Evolutionary conservation across 2,329 filamentous ascomycete genomes (phyloP).

Genomic region (Cladophialophora carrionii): DNA sequence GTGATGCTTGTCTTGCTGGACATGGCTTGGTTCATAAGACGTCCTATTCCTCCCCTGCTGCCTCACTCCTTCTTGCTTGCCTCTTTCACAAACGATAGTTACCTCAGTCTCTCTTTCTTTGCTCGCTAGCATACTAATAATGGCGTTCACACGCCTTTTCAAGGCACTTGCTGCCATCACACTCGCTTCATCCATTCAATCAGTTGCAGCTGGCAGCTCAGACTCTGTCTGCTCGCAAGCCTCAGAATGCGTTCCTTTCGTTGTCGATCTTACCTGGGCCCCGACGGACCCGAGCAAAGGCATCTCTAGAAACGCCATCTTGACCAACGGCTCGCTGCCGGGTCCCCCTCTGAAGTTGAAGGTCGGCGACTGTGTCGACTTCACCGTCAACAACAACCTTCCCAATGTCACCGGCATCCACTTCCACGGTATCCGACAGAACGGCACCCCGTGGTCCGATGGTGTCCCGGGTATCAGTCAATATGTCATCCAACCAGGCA

Average conservation of each 20-base stretch:
- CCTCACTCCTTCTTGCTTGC: conserved; percentile 8
- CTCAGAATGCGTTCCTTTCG: conserved; percentile 39
- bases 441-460: conserved; percentile 75
- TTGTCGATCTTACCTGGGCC: conserved; percentile 44
- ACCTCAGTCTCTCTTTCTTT: conserved; percentile 25
- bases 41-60: conserved; percentile 14
- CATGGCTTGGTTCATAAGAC: conserved; percentile 18
- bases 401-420: conserved; percentile 69
- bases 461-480: conserved; percentile 70
- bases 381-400: conserved; percentile 70
- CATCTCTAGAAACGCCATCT: conserved; percentile 59
- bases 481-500: conserved; percentile 66
- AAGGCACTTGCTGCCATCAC: conserved; percentile 30
- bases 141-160: conserved; percentile 26
- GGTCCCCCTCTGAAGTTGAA: conserved; percentile 73
- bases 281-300: conserved; percentile 48
- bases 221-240: conserved; percentile 26
- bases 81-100: conserved; percentile 7
- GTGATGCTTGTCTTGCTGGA: conserved; percentile 21
- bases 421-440: conserved; percentile 78
- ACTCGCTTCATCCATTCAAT: conserved; percentile 29
- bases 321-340: conserved; percentile 76
- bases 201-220: conserved; percentile 21
- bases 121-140: conserved; percentile 20
- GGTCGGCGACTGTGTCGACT: conserved; percentile 70